Evolutionary conservation across 2,329 filamentous ascomycete species (phyloP), one percentile per base, ranked within the genome.

Genomic region (Curvularia sp.): DNA sequence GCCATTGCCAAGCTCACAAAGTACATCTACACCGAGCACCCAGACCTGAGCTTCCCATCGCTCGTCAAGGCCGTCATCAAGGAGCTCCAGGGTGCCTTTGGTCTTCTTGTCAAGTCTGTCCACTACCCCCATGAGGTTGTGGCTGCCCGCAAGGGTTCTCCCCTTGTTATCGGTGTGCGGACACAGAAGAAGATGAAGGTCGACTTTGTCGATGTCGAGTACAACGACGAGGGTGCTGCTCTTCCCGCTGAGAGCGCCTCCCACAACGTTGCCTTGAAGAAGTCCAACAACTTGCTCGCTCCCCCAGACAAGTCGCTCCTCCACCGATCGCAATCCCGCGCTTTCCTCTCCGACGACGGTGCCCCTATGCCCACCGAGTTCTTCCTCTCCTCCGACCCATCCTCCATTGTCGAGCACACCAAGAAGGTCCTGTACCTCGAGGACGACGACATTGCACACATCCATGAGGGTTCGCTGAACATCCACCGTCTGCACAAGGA

Each of bases 351-450:
- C 55, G 95, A 99, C 75, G 95, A 99, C 80, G 95, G 95, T 79
- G 90, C 93, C 79, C 95, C 95, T 68, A 96, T 98, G 87, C 94
- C 95, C 64, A 94, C 94, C 72, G 95, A 99, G 81, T 99, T 99
- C 85, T 99, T 98, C 88, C 88, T 99, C 68, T 99, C 95, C 58
- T 99, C 95, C 59, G 95, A 99, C 81, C 95, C 95, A 18, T 97
- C 95, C 42, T 94, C 95, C 74, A 97, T 99, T 74, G 91, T 99
- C 69, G 95, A 99, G 85, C 95, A 99, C 86, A 99, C 95, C 78
- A 99, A 99, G 88, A 99, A 98, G 87, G 95, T 99, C 66, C 89
- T 99, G 81, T 99, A 99, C 85, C 90, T 99, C 56, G 95, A 99
- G 85, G 95, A 99, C 78, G 95, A 99, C 78, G 95, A 99, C 77